These are phyloP conservation scores for Eucalyptus sideroxylon DNA, from an alignment of 345 rosid genomes.

Conservation along the genomic window DNA sequence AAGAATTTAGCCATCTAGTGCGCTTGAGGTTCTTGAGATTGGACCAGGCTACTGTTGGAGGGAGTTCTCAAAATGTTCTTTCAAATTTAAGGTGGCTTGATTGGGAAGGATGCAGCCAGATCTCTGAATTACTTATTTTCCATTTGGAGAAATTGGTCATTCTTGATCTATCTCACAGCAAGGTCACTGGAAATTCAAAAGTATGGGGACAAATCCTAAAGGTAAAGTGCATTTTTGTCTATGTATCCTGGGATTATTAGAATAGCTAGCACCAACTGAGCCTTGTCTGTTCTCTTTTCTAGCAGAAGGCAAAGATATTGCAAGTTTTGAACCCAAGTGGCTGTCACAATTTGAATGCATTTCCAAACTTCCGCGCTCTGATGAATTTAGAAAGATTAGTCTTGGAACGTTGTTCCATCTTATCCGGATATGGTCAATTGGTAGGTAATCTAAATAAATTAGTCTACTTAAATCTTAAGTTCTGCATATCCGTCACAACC, in stretches of 20 bases:
- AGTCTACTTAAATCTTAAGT: not conserved
- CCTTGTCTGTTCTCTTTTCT: too few relatives aligned
- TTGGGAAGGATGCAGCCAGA: not conserved
- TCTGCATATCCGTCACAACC: fast-evolving
- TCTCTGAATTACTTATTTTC: not conserved
- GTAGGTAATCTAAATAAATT: not conserved
- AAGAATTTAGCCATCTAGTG: fast-evolving
- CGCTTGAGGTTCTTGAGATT: not conserved
- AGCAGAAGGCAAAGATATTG: too few relatives aligned
- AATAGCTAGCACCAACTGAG: not conserved
- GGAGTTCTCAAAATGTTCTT: not conserved
- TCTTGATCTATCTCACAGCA: not conserved
- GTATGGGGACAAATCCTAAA: not conserved
- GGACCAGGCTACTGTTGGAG: not conserved
- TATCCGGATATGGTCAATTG: fast-evolving
- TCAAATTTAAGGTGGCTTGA: not conserved
- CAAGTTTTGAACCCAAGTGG: too few relatives aligned
- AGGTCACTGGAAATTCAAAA: not conserved
- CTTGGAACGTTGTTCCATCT: fast-evolving
- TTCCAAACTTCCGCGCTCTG: fast-evolving
- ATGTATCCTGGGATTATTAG: not conserved
- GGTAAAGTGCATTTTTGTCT: not conserved
- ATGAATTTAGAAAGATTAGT: not conserved
- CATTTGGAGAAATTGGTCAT: not conserved
- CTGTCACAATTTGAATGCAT: fast-evolving